Evolutionary conservation across 202 grass and related monocot species (phyloP).

Genomic region (Tripidium arundinaceum): DNA sequence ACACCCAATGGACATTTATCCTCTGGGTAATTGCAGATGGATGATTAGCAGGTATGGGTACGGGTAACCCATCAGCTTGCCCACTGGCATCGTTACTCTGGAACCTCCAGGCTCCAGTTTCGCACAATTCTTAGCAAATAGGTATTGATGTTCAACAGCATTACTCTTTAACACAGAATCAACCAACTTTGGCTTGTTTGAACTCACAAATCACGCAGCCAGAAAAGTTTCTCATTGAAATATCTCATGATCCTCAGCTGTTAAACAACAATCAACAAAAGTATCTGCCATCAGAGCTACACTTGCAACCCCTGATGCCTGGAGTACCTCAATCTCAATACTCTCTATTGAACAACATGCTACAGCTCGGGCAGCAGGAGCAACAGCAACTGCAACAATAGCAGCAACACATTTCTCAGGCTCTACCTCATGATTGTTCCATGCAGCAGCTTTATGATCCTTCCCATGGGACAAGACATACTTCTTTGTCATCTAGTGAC

Average conservation of each 20-base stretch:
- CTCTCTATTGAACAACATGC: conserved; percentile 60
- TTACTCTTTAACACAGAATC: conserved; percentile 50
- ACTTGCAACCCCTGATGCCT: conserved; percentile 56
- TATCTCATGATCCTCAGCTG: conserved; percentile 65
- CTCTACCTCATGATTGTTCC: conserved; percentile 33
- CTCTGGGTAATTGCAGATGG: too few relatives aligned
- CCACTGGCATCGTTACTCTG: too few relatives aligned
- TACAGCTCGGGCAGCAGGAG: conserved; percentile 76
- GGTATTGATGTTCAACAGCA: conserved; percentile 50
- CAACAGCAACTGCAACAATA: conserved; percentile 41
- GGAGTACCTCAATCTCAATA: conserved; percentile 47
- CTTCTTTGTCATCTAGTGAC: conserved; percentile 35
- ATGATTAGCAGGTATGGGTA: too few relatives aligned
- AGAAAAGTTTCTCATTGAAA: conserved; percentile 57
- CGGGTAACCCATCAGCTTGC: not conserved
- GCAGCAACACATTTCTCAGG: conserved; percentile 57
- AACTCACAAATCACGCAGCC: conserved; percentile 21
- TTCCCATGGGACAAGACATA: conserved; percentile 44
- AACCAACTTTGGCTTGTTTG: conserved; percentile 43
- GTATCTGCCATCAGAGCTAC: conserved; percentile 67
- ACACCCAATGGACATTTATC: too few relatives aligned
- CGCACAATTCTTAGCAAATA: conserved; percentile 51
- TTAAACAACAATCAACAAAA: conserved; percentile 67
- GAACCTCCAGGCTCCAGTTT: not conserved
- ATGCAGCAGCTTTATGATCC: conserved; percentile 44